These are phyloP conservation scores for Krasilnikovozyma curviuscula DNA, from an alignment of 768 basidiomycete genomes.

Conservation along the genomic window DNA sequence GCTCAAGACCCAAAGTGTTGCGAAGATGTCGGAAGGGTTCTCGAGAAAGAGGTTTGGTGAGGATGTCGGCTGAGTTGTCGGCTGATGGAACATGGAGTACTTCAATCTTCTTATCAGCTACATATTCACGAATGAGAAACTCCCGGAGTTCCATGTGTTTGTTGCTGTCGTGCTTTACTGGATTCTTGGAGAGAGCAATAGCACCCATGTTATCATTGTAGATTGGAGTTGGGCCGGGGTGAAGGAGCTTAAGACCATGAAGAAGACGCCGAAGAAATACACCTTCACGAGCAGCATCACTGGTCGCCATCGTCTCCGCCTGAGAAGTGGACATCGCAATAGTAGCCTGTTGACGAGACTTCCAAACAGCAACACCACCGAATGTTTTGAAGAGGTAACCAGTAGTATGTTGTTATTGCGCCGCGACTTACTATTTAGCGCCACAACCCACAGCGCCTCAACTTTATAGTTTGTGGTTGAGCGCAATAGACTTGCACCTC, in stretches of 20 bases:
- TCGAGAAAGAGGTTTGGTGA: too few species aligned
- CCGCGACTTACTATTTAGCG: too few species aligned
- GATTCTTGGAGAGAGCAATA: conserved; percentile 16
- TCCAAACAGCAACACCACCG: not conserved
- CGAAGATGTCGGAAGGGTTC: too few species aligned
- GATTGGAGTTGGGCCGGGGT: conserved; percentile 10
- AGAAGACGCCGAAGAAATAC: conserved; percentile 24
- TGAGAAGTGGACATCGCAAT: conserved; percentile 31
- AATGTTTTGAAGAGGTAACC: not conserved
- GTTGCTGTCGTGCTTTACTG: conserved; percentile 12
- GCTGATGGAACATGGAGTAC: too few species aligned
- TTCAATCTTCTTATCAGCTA: too few species aligned
- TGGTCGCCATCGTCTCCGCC: conserved; percentile 31
- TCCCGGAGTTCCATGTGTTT: conserved; percentile 1
- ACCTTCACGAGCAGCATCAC: conserved; percentile 22
- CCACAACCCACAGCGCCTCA: too few species aligned
- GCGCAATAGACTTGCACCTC: too few species aligned
- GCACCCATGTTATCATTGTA: conserved; percentile 12
- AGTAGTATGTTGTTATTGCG: too few species aligned
- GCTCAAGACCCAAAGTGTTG: too few species aligned
- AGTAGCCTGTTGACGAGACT: conserved; percentile 27
- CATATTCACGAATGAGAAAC: too few species aligned
- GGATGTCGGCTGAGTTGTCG: too few species aligned
- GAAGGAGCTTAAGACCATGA: conserved; percentile 3
- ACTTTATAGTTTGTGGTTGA: too few species aligned